Base-by-base conservation (phyloP, 495 filamentous ascomycete genomes). In the Clavariopsis aquatica region DNA sequence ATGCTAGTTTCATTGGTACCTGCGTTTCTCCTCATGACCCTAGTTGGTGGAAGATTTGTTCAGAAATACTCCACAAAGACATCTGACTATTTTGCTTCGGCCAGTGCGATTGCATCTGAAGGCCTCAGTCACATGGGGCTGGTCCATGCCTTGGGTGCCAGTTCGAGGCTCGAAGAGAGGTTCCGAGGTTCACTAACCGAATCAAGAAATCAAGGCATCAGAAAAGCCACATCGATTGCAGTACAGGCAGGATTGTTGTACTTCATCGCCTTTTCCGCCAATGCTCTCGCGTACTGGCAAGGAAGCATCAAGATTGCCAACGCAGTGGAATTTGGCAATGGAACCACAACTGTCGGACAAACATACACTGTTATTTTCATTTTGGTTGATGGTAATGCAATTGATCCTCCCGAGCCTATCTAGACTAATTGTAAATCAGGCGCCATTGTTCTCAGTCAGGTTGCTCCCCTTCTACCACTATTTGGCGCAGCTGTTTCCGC, bases 281-380 rank as follows among this genome's bases (percentile, higher is more conserved):
- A 87, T 67, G 86, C 81, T 41, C 73, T 89, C 19, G 86, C 86
- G 1, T 89, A 87, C 61, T 89, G 84, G 84, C 82, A 88, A 66
- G 87, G 85, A 19, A 82, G 81, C 62, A 73, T 72, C 38, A 76
- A 76, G 17, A 80, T 88, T 54, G 83, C 81, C 20, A 70, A 79
- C 55, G 75, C 78, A 10, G 77, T 83, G 26, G 74, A 74, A 7
- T 72, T 71, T 5, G 70, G 71, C 17, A 46, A 68, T 28, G 63
- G 55, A 0, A 73, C 70, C 5, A 70, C 74, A 29, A 82, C 81
- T 12, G 81, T 86, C 19, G 86, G 87, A 45, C 75, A 83, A 47
- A 81, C 80, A 8, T 89, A 85, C 69, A 87, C 86, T 0, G 84
- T 88, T 36, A 85, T 88, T 20, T 88, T 88, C 64, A 75, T 89